Percentiles rank a stretch among this genome's conserved stretches.
These are phyloP conservation scores for Theobroma grandiflorum DNA, from an alignment of 441 rosid species.

Conservation along the genomic window DNA sequence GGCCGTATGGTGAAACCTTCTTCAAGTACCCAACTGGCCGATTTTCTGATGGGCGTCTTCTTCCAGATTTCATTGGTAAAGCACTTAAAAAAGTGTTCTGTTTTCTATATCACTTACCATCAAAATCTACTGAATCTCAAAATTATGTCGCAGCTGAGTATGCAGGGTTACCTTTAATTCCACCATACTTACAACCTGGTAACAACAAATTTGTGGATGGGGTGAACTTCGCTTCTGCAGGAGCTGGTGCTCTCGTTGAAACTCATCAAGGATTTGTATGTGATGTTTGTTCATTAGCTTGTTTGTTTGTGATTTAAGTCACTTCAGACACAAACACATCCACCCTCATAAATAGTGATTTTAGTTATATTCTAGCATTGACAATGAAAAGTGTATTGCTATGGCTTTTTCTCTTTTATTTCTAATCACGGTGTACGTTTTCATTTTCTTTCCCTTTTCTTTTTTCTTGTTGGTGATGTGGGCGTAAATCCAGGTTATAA, in stretches of 20 bases:
- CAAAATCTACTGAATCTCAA: background rate
- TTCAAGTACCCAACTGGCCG: background rate
- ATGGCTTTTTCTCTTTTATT: no score
- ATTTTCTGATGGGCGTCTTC: conserved; percentile 1
- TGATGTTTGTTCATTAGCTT: background rate
- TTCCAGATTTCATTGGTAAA: conserved; percentile 12
- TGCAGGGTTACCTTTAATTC: conserved; percentile 32
- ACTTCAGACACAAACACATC: no score
- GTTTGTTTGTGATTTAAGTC: background rate
- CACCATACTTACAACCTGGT: conserved; percentile 31
- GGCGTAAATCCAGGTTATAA: conserved; percentile 11
- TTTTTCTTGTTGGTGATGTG: no score
- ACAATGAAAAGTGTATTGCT: no score
- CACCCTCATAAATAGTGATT: no score
- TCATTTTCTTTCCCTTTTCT: no score
- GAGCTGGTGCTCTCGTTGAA: conserved; percentile 33
- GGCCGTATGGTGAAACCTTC: conserved; percentile 14
- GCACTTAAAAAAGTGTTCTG: background rate
- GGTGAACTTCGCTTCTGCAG: conserved; percentile 38
- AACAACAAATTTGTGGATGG: background rate
- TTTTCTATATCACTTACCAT: background rate
- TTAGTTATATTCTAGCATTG: no score
- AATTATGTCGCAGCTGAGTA: conserved; percentile 29
- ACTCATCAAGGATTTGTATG: conserved; percentile 27
- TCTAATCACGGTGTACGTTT: no score